Conservation (phyloP, 2,329 filamentous ascomycete species). For the Cylindrodendrum hubeiense region DNA sequence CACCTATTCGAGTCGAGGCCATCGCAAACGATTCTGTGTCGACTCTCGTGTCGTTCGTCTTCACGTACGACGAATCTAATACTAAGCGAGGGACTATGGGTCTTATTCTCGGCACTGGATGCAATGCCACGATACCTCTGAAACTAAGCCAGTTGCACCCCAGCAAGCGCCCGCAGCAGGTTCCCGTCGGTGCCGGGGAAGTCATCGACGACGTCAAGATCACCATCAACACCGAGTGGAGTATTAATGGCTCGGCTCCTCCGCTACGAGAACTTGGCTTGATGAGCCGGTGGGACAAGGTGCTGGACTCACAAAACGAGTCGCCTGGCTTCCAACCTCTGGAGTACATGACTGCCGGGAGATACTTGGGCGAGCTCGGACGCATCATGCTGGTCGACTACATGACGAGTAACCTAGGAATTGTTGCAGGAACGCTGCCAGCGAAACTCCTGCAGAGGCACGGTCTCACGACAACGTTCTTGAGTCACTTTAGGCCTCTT, state of each 20-base stretch:
- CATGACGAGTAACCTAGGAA: slow-evolving; percentile 58
- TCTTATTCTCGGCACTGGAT: slow-evolving; percentile 84
- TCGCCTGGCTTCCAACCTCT: slow-evolving; percentile 83
- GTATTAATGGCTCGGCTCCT: slow-evolving; percentile 79
- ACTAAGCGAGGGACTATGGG: slow-evolving; percentile 80
- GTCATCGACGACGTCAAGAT: slow-evolving; percentile 69
- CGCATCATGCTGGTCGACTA: slow-evolving; percentile 78
- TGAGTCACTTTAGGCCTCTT: slow-evolving; percentile 76
- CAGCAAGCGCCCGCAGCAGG: slow-evolving; percentile 68
- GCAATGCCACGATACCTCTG: slow-evolving; percentile 84
- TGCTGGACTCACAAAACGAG: slow-evolving; percentile 75
- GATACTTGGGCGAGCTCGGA: slow-evolving; percentile 82
- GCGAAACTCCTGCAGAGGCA: slow-evolving; percentile 67
- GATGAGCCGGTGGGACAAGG: slow-evolving; percentile 77
- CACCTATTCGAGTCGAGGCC: slow-evolving; percentile 77
- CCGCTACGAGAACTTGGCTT: slow-evolving; percentile 73
- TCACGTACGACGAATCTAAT: slow-evolving; percentile 71
- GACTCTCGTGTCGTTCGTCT: slow-evolving; percentile 82
- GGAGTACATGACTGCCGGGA: slow-evolving; percentile 86
- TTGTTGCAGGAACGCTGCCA: slow-evolving; percentile 64
- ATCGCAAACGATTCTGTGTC: slow-evolving; percentile 88
- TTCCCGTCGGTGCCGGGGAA: slow-evolving; percentile 62
- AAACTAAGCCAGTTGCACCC: slow-evolving; percentile 71
- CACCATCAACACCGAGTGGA: slow-evolving; percentile 88
- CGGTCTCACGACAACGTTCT: slow-evolving; percentile 77